phyloP scores from a whole-genome alignment of 106 monocot species.

The Apostasia shenzhenica region DNA sequence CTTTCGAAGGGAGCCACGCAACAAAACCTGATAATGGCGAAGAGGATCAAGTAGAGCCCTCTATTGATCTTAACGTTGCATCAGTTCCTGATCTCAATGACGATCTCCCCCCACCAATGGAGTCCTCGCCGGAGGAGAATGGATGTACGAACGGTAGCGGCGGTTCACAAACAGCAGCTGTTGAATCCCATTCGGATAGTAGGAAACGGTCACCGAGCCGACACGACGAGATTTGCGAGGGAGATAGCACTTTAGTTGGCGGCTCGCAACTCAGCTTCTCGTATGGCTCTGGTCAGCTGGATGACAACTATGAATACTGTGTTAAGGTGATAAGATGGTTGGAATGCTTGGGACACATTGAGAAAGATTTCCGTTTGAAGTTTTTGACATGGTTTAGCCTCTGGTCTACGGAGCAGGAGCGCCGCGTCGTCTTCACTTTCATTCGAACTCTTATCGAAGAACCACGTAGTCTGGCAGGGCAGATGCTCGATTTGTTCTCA shows the following conservation, averaged over 20 bases:
- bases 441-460: constrained; percentile 79
- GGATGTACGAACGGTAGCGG: constrained; percentile 49
- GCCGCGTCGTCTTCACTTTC: constrained; percentile 81
- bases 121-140: constrained; percentile 35
- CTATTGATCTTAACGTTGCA: constrained; percentile 49
- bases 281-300: constrained; percentile 45
- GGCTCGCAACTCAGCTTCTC: constrained; percentile 34
- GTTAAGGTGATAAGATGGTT: constrained; percentile 84
- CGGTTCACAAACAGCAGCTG: constrained; percentile 62
- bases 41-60: constrained; percentile 23
- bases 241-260: constrained; percentile 57
- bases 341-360: constrained; percentile 75
- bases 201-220: constrained; percentile 16
- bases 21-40: constrained; percentile 23
- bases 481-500: constrained; percentile 73
- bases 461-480: constrained; percentile 74
- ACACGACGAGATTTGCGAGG: constrained; percentile 42
- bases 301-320: constrained; percentile 83
- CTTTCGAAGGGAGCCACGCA: constrained; percentile 24
- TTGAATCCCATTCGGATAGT: constrained; percentile 46
- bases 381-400: constrained; percentile 95
- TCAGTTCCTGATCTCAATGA: constrained; percentile 90
- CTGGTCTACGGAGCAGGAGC: constrained; percentile 78
- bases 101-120: constrained; percentile 34
- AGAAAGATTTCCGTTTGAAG: constrained; percentile 86